These are phyloP conservation scores for Schizophyllum commune DNA, from an alignment of 1,284 basidiomycete genomes.

Conservation along the genomic window DNA sequence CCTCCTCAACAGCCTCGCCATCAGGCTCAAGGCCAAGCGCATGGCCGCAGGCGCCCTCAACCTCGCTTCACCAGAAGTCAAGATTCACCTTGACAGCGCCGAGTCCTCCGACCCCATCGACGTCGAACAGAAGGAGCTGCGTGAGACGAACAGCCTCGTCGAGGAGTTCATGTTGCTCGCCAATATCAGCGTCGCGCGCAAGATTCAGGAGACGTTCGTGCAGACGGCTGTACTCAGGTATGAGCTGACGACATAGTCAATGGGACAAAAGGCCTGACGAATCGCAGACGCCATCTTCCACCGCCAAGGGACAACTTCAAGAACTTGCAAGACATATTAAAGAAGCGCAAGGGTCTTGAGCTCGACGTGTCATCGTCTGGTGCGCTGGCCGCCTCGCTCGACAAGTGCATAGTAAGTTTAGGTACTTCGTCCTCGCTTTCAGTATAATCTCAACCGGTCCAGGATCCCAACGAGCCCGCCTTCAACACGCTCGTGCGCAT, in stretches of 20 bases:
- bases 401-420: conserved; percentile 77
- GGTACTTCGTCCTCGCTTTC: not conserved
- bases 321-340: conserved; percentile 87
- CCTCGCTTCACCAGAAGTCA: conserved; percentile 96
- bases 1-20: conserved; percentile 83
- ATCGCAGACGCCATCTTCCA: conserved; percentile 77
- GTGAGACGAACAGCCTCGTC: conserved; percentile 94
- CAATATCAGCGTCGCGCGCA: conserved; percentile 89
- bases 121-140: conserved; percentile 91
- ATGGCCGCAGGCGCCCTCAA: conserved; percentile 96
- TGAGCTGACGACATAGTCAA: conserved; percentile 12
- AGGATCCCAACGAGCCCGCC: conserved; percentile 77
- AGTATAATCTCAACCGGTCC: conserved; percentile 4
- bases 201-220: conserved; percentile 93
- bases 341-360: conserved; percentile 79
- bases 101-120: conserved; percentile 95
- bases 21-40: conserved; percentile 78
- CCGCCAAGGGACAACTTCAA: conserved; percentile 95
- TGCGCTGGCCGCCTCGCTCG: conserved; percentile 85
- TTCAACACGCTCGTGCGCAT: conserved; percentile 98
- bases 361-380: conserved; percentile 91
- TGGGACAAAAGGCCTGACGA: conserved; percentile 2
- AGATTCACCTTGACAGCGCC: conserved; percentile 88
- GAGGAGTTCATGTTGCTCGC: conserved; percentile 99
- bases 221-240: conserved; percentile 91